Percentiles rank a stretch among this genome's conserved stretches.
These are phyloP conservation scores for Tephrocybe sp. DNA, from an alignment of 768 basidiomycete genomes.

Conservation along the genomic window DNA sequence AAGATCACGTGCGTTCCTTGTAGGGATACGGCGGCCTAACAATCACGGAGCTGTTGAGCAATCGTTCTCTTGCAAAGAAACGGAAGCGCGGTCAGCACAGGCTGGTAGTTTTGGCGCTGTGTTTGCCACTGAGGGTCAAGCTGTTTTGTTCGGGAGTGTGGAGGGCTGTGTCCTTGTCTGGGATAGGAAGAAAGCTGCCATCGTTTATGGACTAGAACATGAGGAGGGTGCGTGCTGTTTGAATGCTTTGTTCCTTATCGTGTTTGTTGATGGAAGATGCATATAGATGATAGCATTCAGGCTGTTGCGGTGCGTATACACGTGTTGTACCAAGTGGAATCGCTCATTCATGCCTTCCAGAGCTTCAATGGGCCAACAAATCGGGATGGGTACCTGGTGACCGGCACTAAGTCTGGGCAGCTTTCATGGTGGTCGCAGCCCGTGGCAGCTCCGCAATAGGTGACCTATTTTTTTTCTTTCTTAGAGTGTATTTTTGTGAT, in stretches of 20 bases:
- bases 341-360: slow-evolving; percentile 25
- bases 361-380: slow-evolving; percentile 45
- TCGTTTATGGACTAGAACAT: slow-evolving; percentile 63
- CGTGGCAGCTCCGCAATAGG: slow-evolving; percentile 26
- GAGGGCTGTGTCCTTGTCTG: slow-evolving; percentile 61
- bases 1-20: slow-evolving; percentile 49
- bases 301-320: slow-evolving; percentile 40
- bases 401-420: slow-evolving; percentile 54
- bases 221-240: slow-evolving; percentile 45
- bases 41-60: slow-evolving; percentile 54
- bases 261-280: slow-evolving; percentile 14
- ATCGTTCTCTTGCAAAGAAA: slow-evolving; percentile 47
- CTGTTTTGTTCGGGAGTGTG: slow-evolving; percentile 55
- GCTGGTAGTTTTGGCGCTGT: slow-evolving; percentile 43
- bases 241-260: slow-evolving; percentile 13
- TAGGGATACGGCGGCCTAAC: slow-evolving; percentile 49
- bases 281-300: slow-evolving; percentile 38
- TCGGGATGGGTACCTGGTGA: slow-evolving; percentile 47
- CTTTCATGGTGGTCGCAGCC: slow-evolving; percentile 62
- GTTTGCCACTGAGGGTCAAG: slow-evolving; percentile 52
- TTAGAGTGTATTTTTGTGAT: neutral
- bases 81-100: slow-evolving; percentile 24
- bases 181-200: slow-evolving; percentile 53
- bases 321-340: neutral
- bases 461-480: too few species aligned